Evolutionary conservation across 192 early-diverging fungal species (phyloP).

Genomic region (Entomortierella lignicola): DNA sequence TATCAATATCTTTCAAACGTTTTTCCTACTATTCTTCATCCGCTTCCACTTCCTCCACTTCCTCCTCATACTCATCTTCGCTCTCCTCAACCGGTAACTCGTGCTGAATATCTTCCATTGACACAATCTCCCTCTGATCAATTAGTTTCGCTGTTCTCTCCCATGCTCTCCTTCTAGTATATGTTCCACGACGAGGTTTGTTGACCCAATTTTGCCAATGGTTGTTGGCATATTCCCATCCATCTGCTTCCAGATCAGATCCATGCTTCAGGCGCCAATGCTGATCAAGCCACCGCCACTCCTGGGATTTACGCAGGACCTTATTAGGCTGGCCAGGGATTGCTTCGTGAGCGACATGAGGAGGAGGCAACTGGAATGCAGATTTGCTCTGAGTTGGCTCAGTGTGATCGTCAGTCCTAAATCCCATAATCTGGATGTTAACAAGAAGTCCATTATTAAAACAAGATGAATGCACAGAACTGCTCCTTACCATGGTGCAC

Average conservation of each 20-base stretch:
- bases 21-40: conserved; percentile 11
- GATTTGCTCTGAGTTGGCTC: conserved; percentile 61
- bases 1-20: no score
- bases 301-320: conserved; percentile 58
- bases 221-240: conserved; percentile 69
- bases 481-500: conserved; percentile 59
- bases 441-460: neutral
- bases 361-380: conserved; percentile 58
- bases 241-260: conserved; percentile 54
- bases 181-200: conserved; percentile 59
- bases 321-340: conserved; percentile 52
- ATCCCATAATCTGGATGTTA: neutral
- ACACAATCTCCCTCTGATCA: conserved; percentile 54
- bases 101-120: conserved; percentile 31
- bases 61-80: conserved; percentile 9
- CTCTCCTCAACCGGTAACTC: conserved; percentile 5
- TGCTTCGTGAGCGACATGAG: conserved; percentile 36
- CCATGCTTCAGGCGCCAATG: conserved; percentile 66
- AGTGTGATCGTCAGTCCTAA: conserved; percentile 65
- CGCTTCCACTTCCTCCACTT: conserved; percentile 19
- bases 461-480: no score
- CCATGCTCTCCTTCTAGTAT: conserved; percentile 66
- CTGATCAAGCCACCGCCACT: conserved; percentile 63
- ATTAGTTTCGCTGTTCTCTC: conserved; percentile 60
- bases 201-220: conserved; percentile 61